Evolutionary conservation across 768 basidiomycete species (phyloP), one percentile per base, ranked within the genome.

Genomic region (Pleurotus giganteus): DNA sequence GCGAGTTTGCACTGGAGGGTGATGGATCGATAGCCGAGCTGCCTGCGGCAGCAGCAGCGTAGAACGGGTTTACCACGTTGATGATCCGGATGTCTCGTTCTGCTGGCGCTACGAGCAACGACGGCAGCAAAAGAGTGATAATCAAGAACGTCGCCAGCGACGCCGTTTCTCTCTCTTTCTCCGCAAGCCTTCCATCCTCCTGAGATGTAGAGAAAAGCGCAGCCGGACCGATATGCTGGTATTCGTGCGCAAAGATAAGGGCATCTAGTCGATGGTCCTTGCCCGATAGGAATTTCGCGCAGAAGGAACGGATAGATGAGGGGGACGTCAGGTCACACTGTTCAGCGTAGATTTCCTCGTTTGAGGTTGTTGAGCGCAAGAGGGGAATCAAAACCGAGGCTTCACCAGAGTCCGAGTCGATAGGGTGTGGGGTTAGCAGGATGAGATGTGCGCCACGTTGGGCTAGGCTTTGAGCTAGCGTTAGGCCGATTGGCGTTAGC

Each of bases 41-140:
- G 15, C 49, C 49, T 5, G 49, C 49, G 11, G 32, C 32, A 0
- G 91, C 88, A 1, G 94, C 91, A 2, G 92, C 86, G 61, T 96
- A 97, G 61, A 92, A 91, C 2, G 93, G 93, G 56, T 94, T 93
- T 65, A 95, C 80, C 36, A 94, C 76, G 54, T 85, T 86, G 65
- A 98, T 74, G 59, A 97, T 82, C n/a, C 94, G 87, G 37, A 97
- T 91, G 59, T 94, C 91, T 31, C 94, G 80, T 65, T 94, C 94
- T n/a, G 80, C 76, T 0, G 94, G 93, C 0, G 90, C 87, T 23
- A 89, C 83, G 13, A 97, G 82, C 3, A 96, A 73, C 26, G 81
- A 76, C 2, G 94, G 93, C 0, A 96, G 78, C 0, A 97, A 77
- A 4, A 91, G 74, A 1, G 92, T 94, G 5, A 82, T 76, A 4